These are phyloP conservation scores for Magnolia sinica DNA, from an alignment of 164 flowering plant genomes.

Conservation along the genomic window DNA sequence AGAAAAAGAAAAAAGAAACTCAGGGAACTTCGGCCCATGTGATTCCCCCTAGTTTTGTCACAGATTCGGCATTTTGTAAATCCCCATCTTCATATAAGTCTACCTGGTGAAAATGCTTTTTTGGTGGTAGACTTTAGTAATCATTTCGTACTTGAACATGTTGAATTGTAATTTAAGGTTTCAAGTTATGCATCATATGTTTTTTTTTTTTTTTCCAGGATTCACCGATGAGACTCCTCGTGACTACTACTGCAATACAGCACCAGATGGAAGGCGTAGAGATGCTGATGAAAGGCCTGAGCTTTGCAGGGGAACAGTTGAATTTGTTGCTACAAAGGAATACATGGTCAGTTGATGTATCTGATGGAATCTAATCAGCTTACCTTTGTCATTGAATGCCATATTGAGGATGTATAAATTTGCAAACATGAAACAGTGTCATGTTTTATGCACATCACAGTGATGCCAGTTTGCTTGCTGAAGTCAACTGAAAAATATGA, in stretches of 20 bases:
- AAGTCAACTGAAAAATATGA: too few species aligned
- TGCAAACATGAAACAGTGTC: not conserved
- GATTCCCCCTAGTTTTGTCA: too few species aligned
- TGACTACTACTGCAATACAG: conserved; percentile 94
- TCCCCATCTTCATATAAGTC: too few species aligned
- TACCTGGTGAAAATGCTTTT: not conserved
- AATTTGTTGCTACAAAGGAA: conserved; percentile 96
- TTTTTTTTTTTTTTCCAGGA: conserved; percentile 47
- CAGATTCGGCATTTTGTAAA: too few species aligned
- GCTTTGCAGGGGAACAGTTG: conserved; percentile 96
- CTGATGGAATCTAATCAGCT: not conserved
- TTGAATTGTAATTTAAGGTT: not conserved
- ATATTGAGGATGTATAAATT: not conserved
- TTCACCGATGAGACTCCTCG: conserved; percentile 96
- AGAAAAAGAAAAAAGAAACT: too few species aligned
- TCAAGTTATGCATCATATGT: not conserved
- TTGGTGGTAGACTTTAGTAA: not conserved
- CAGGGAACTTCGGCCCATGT: too few species aligned
- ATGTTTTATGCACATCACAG: not conserved
- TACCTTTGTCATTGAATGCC: not conserved
- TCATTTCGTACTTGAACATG: too few species aligned
- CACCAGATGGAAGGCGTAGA: conserved; percentile 98
- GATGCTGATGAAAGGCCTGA: conserved; percentile 99
- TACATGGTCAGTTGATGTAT: conserved; percentile 58
- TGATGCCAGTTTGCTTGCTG: too few species aligned